Evolutionary conservation across 352 stramenopile species (phyloP).

Genomic region (Elongisporangium senticosum): DNA sequence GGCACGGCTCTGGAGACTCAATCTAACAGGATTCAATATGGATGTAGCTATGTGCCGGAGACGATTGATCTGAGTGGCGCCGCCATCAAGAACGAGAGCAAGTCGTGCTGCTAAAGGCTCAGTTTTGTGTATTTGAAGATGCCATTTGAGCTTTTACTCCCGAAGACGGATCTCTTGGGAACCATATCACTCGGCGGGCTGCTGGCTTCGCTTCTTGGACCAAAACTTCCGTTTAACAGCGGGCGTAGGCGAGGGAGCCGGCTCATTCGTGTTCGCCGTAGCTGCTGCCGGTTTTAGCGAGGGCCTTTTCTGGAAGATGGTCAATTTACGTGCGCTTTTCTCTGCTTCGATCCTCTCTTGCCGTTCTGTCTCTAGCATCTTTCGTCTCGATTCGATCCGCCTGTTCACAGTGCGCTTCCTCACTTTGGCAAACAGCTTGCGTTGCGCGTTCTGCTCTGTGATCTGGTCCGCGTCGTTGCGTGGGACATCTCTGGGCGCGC

Average conservation of each 20-base stretch:
- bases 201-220: constrained; percentile 10
- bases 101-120: constrained; percentile 58
- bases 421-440: constrained; percentile 54
- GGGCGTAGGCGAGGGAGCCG: neutral
- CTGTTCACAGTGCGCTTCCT: constrained; percentile 29
- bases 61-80: constrained; percentile 82
- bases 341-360: constrained; percentile 20
- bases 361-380: constrained; percentile 27
- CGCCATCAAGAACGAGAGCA: constrained; percentile 60
- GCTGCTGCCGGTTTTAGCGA: neutral
- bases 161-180: constrained; percentile 4
- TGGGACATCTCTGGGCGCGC: constrained; percentile 31
- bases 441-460: constrained; percentile 43
- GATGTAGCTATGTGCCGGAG: constrained; percentile 67
- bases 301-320: neutral
- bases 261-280: neutral
- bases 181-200: constrained; percentile 17
- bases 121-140: constrained; percentile 5
- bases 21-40: neutral
- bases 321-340: neutral
- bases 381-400: constrained; percentile 27
- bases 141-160: neutral
- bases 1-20: neutral
- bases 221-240: neutral
- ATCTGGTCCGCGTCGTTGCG: constrained; percentile 39